Base-by-base conservation (phyloP, 805 yeast genomes). In the Candida odintsovae region DNA sequence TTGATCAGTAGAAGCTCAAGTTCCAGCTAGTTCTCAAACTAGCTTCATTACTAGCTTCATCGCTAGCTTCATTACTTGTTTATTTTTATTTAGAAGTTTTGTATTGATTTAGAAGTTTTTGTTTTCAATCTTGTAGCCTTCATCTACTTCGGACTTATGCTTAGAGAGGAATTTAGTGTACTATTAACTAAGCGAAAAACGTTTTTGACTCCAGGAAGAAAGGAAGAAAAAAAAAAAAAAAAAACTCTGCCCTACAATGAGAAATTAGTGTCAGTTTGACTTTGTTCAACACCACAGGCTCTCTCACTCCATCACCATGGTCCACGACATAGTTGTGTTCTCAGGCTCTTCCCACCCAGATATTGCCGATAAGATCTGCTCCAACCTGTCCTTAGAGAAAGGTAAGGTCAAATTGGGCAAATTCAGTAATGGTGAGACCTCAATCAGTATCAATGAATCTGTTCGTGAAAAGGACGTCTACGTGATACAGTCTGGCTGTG, bases 391-490 rank as follows among this genome's bases (percentile, higher is more conserved):
- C n/a, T 70, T 90, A 15, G 82, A 82, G 21, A 77, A 80, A 48
- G 90, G 95, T 7, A 71, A 75, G 23, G 86, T 85, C 16, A 71
- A 72, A 40, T 71, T 82, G 48, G 78, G 78, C 49, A 83, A 83
- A 61, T 78, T 80, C 61, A 83, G 92, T 50, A 94, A 94, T 62
- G 99, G 99, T 45, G 99, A 94, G 62, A 90, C 96, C 4, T 82
- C 92, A 25, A 88, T 94, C 48, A 85, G 83, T 47, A 79, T 94
- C 46, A 75, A 76, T 45, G 95, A 90, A 58, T 86, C 96, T 12
- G 98, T 94, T 21, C 77, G 99, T 61, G 98, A 90, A 54, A 94
- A 94, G 66, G 97, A 94, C 63, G 98, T 94, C 7, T 94, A 85
- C 87, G 90, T 89, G 54, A 84, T 92, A 51, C 96, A 90, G 63